Evolutionary conservation across 2,329 filamentous ascomycete genomes (phyloP).

Genomic region (Calonectria crousiana): DNA sequence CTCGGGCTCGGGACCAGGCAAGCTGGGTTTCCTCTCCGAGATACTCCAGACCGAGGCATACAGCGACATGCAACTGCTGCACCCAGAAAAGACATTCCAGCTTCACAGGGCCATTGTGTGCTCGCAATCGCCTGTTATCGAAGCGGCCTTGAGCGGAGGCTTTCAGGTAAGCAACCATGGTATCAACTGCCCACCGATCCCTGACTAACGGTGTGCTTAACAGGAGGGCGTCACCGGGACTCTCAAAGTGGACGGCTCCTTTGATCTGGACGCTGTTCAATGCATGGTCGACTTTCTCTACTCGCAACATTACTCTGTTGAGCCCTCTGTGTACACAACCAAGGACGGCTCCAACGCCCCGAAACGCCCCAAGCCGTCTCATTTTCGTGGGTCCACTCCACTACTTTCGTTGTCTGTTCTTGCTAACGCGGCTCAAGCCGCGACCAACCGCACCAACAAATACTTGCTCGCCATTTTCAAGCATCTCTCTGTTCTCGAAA

Average conservation of each 20-base stretch:
- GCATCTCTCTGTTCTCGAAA: not conserved
- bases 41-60: not conserved
- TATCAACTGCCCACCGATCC: no score
- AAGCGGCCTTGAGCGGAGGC: not conserved
- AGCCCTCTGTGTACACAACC: not conserved
- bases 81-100: not conserved
- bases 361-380: not conserved
- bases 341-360: not conserved
- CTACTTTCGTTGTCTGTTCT: not conserved
- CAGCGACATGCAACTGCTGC: not conserved
- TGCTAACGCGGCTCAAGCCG: not conserved
- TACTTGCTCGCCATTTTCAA: not conserved
- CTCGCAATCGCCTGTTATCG: slow-evolving; percentile 3
- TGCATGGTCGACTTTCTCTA: slow-evolving; percentile 3
- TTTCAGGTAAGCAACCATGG: not conserved
- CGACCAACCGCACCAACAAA: not conserved
- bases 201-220: not conserved
- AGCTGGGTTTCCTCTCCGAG: not conserved
- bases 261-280: not conserved
- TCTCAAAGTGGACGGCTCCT: not conserved
- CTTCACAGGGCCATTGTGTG: slow-evolving; percentile 11
- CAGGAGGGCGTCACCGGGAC: not conserved
- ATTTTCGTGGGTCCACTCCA: not conserved
- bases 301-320: not conserved
- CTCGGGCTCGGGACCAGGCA: not conserved